phyloP scores from a whole-genome alignment of 1,284 basidiomycete species.

The Rhizoctonia solani region DNA sequence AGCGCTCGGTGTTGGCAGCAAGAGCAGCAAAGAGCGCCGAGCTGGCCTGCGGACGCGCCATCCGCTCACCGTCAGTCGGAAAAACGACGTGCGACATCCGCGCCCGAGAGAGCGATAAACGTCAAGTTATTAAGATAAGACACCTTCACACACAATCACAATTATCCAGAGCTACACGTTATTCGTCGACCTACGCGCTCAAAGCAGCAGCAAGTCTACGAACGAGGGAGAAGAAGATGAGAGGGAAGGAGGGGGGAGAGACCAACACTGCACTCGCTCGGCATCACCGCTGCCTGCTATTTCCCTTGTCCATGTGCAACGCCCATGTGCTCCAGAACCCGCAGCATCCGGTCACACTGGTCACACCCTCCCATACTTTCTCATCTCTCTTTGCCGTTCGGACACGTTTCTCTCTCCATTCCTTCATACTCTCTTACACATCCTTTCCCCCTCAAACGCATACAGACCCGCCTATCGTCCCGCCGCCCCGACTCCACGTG shows the following conservation, averaged over 20 bases:
- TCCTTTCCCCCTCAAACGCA: background rate
- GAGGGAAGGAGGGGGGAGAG: background rate
- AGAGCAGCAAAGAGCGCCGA: background rate
- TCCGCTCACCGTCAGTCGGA: background rate
- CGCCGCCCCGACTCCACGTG: no score
- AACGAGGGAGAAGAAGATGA: no score
- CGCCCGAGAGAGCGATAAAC: background rate
- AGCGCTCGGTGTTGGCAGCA: constrained; percentile 16
- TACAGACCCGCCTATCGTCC: no score
- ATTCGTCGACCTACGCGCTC: background rate
- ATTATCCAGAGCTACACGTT: no score
- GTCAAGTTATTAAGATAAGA: background rate
- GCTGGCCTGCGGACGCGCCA: background rate
- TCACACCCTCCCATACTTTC: no score
- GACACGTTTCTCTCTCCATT: no score
- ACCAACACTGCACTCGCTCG: background rate
- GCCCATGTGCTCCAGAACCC: no score
- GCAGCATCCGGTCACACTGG: no score
- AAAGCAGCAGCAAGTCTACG: background rate
- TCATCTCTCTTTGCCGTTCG: no score
- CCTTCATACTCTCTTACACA: background rate
- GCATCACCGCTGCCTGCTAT: background rate
- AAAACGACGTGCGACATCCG: constrained; percentile 5
- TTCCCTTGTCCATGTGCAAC: no score
- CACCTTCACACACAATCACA: no score